phyloP scores from a whole-genome alignment of 2,329 filamentous ascomycete genomes.

The Monosporascus sp. region DNA sequence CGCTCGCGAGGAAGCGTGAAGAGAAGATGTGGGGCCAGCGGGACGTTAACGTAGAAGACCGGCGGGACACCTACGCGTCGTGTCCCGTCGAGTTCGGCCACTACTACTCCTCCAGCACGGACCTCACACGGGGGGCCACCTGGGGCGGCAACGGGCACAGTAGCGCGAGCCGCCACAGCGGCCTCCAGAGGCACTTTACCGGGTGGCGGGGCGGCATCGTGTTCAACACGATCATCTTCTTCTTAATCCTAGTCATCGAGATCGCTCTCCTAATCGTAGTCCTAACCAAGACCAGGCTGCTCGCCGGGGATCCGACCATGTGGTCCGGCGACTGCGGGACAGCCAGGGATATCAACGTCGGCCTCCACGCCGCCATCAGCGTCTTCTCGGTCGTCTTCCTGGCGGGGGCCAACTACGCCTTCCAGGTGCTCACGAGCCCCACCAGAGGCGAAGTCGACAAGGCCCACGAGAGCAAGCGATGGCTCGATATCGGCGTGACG shows the following conservation, averaged over 20 bases:
- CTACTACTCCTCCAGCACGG: conserved; percentile 21
- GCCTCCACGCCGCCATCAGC: conserved; percentile 41
- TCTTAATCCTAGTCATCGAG: conserved; percentile 31
- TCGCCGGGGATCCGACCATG: conserved; percentile 32
- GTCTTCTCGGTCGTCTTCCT: conserved; percentile 38
- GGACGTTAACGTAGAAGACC: conserved; percentile 26
- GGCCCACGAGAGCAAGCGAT: conserved; percentile 40
- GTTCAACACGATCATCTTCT: conserved; percentile 36
- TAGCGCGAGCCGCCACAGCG: conserved; percentile 23
- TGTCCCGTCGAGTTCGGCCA: conserved; percentile 32
- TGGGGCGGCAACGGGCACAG: conserved; percentile 15
- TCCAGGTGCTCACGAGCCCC: conserved; percentile 50
- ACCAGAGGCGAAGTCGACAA: conserved; percentile 42
- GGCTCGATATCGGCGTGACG: conserved; percentile 51
- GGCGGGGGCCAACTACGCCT: conserved; percentile 46
- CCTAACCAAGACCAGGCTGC: conserved; percentile 27
- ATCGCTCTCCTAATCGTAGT: conserved; percentile 35
- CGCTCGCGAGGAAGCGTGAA: conserved; percentile 40
- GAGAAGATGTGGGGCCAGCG: conserved; percentile 28
- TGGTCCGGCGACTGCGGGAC: conserved; percentile 33
- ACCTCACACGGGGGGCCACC: conserved; percentile 11
- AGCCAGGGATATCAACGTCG: conserved; percentile 33
- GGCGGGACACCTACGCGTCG: conserved; percentile 26
- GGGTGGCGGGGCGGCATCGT: conserved; percentile 46
- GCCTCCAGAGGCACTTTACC: conserved; percentile 24